A percentile compares a stretch with the other conserved stretches of the same genome.
Conservation (phyloP, 1,139 yeast genomes). For the Geotrichum carabidarum region DNA sequence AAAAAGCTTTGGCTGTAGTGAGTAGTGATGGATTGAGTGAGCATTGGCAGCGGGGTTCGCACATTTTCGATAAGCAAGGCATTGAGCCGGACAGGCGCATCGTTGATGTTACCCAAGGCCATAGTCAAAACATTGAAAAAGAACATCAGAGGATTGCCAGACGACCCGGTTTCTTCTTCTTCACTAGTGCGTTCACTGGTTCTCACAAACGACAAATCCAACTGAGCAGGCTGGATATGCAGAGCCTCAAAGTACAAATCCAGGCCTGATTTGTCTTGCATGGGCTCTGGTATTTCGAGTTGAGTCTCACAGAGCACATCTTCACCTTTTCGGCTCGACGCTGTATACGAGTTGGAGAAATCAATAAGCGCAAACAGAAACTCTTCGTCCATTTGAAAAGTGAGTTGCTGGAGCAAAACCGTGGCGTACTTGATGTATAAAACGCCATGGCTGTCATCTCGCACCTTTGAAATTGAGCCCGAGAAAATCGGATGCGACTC, state of each 20-base stretch:
- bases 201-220: slow-evolving; percentile 84
- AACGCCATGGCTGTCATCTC: slow-evolving; percentile 88
- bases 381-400: slow-evolving; percentile 90
- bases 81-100: slow-evolving; percentile 87
- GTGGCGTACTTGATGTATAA: slow-evolving; percentile 88
- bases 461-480: slow-evolving; percentile 73
- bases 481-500: slow-evolving; percentile 86
- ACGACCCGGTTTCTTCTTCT: slow-evolving; percentile 49
- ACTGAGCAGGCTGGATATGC: slow-evolving; percentile 84
- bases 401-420: slow-evolving; percentile 76
- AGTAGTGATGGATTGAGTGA: slow-evolving; percentile 64
- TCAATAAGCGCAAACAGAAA: slow-evolving; percentile 78
- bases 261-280: slow-evolving; percentile 50
- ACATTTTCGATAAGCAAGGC: slow-evolving; percentile 84
- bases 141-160: slow-evolving; percentile 53
- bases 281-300: slow-evolving; percentile 66
- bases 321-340: slow-evolving; percentile 22
- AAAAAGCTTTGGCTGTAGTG: slow-evolving; percentile 91
- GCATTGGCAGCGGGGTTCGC: slow-evolving; percentile 73
- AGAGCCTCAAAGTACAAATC: slow-evolving; percentile 89
- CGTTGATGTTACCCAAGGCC: slow-evolving; percentile 96
- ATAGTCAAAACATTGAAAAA: slow-evolving; percentile 81
- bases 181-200: slow-evolving; percentile 65
- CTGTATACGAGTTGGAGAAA: slow-evolving; percentile 49
- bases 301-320: slow-evolving; percentile 54